Evolutionary conservation across 768 basidiomycete genomes (phyloP), one percentile per base, ranked within the genome.

Genomic region (Sistotremastrum niveocremeum): DNA sequence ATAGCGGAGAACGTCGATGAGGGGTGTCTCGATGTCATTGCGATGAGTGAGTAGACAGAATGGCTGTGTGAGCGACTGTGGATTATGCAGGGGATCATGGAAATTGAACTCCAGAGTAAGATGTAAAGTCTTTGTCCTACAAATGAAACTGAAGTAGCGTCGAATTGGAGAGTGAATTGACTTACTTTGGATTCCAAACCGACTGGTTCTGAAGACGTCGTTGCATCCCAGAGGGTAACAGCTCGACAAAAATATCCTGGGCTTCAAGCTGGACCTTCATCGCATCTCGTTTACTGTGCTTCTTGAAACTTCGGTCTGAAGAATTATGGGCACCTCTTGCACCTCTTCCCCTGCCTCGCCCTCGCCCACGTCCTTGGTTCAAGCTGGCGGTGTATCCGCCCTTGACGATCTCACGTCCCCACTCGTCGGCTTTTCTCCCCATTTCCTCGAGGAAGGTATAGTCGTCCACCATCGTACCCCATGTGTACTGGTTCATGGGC

Each of bases 401-500:
- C 44, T 68, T 67, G 51, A 71, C 71, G 49, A 87, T 83, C 55
- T 86, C 75, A 54, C 65, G 60, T 0, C 82, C 87, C 79, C 82
- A 85, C 8, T 74, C 77, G 20, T 70, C 67, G n/a, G 83, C 79
- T 53, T 73, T 79, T 52, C 90, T 64, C 20, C 84, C 77, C 32
- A 89, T 62, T 11, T 88, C 84, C 63, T 95, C 91, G 52, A 95
- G 67, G 58, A 79, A 91, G 37, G 70, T 69, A 60, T 90, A 95
- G 63, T 95, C 91, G 54, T 81, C 74, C 79, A 89, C 84, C 79
- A 94, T 81, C 30, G 74, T 72, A 6, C 87, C 86, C 76, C 84
- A 88, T 4, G 76, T 74, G 56, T 89, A 94, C 53, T 77, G 58
- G 54, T 86, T 89, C 77, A 91, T 81, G 8, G 83, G 75, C 10